Evolutionary conservation across 2,329 filamentous ascomycete genomes (phyloP).

Genomic region (Botryotinia calthae): DNA sequence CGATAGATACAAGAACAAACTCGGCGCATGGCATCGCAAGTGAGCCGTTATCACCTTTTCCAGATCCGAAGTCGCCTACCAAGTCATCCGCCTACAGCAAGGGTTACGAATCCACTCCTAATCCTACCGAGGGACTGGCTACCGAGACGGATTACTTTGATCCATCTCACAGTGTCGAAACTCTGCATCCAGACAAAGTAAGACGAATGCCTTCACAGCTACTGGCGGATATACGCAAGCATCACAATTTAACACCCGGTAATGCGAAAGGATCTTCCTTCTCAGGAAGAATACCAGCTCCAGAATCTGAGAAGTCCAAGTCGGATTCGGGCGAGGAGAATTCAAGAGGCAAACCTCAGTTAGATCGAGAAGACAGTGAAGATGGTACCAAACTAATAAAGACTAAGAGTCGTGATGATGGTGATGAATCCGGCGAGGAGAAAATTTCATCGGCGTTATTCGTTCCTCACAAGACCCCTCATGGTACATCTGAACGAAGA

Average conservation of each 20-base stretch:
- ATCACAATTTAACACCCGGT: constrained; percentile 38
- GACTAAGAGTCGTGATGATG: constrained; percentile 41
- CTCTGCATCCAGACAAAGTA: constrained; percentile 27
- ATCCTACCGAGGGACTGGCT: constrained; percentile 28
- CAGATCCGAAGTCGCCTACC: constrained; percentile 7
- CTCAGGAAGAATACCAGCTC: constrained; percentile 37
- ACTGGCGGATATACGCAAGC: constrained; percentile 37
- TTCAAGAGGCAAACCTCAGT: constrained; percentile 7
- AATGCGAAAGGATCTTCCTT: constrained; percentile 36
- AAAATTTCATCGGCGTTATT: constrained; percentile 87
- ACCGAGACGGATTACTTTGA: constrained; percentile 34
- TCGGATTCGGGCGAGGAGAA: constrained; percentile 17
- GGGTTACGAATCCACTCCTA: not conserved
- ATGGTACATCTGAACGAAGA: constrained; percentile 43
- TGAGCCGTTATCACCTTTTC: constrained; percentile 22
- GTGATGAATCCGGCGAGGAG: constrained; percentile 69
- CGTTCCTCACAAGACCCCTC: constrained; percentile 65
- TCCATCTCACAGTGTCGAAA: constrained; percentile 26
- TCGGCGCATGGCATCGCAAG: not conserved
- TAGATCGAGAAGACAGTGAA: constrained; percentile 34
- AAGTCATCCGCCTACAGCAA: not conserved
- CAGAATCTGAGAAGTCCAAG: constrained; percentile 32
- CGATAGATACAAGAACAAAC: not conserved
- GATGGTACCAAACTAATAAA: constrained; percentile 41
- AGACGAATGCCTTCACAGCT: constrained; percentile 35